Base-by-base conservation (phyloP, 2,329 filamentous ascomycete genomes). In the Cyphellophora europaea region DNA sequence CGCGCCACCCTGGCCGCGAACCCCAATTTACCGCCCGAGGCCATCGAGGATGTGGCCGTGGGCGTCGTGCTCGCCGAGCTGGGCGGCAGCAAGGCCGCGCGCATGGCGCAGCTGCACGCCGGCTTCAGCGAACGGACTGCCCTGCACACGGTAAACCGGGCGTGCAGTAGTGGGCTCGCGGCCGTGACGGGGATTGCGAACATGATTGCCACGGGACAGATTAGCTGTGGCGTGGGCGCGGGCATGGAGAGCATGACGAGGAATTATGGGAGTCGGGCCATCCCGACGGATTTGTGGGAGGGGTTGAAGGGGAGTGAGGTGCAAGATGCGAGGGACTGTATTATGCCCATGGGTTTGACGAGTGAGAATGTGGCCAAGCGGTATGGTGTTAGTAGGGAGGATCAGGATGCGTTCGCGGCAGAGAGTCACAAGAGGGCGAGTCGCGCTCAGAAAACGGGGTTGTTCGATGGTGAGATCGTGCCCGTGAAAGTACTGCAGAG, bases 191-290 rank as follows among this genome's bases (percentile, higher is more conserved):
- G 69, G 11, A 68, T 93, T 3, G 82, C 83, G 4, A 77, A 81
- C 38, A 71, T 79, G 43, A 91, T 95, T 49, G 72, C 76, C n/a
- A 68, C 72, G 0, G 86, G 82, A 2, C 72, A 74, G 48, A 81
- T 89, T 33, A 72, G 78, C 42, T 67, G 71, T 0, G 88, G 85
- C 40, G 76, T 95, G 42, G 88, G 79, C 6, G 88, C 83, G 2
- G 88, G 88, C 18, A 94, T 93, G 83, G 88, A 95, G 71, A 89
- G 82, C 63, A 95, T 95, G 88, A 93, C 85, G 44, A 66, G 81
- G 46, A 94, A 94, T 62, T 95, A 95, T 60, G 87, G 79, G 33
- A 76, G 68, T 16, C 68, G 77, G 38, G 88, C 88, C n/a, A 91
- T 95, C 28, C 88, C 88, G 0, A 79, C 77, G 1, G 74, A 86